A percentile compares a stretch with the other conserved stretches of the same genome.
Conservation (phyloP, 2,329 filamentous ascomycete genomes). For the Fusarium scirpi region DNA sequence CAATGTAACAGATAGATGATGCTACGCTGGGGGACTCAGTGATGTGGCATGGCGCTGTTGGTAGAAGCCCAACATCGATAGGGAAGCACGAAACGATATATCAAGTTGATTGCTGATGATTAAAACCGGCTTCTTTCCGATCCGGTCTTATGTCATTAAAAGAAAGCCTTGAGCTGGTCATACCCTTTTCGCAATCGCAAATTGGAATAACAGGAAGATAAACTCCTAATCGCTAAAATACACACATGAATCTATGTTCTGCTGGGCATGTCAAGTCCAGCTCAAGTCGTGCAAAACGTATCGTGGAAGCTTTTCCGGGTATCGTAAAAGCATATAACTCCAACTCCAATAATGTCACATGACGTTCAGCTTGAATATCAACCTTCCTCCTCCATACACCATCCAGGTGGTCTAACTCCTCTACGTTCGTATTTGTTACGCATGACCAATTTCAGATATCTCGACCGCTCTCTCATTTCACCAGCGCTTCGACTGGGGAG, state of each 20-base stretch:
- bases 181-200: background rate
- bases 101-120: background rate
- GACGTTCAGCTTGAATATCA: conserved; percentile 1
- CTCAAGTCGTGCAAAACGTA: background rate
- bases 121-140: conserved; percentile 8
- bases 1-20: conserved; percentile 31
- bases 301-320: conserved; percentile 20
- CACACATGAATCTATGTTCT: background rate
- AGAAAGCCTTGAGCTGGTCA: background rate
- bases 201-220: background rate
- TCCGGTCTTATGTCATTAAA: background rate
- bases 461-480: conserved; percentile 39
- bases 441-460: conserved; percentile 38
- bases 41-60: conserved; percentile 44
- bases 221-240: background rate
- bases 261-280: conserved; percentile 1
- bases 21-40: conserved; percentile 27
- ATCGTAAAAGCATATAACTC: conserved; percentile 33
- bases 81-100: conserved; percentile 17
- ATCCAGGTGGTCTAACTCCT: conserved; percentile 40
- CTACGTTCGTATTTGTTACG: conserved; percentile 34
- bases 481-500: conserved; percentile 32
- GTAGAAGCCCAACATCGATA: conserved; percentile 25
- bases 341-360: conserved; percentile 12
- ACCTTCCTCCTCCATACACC: conserved; percentile 41